Base-by-base conservation (phyloP, 148 eudicot species). In the Rhododendron ferrugineum region DNA sequence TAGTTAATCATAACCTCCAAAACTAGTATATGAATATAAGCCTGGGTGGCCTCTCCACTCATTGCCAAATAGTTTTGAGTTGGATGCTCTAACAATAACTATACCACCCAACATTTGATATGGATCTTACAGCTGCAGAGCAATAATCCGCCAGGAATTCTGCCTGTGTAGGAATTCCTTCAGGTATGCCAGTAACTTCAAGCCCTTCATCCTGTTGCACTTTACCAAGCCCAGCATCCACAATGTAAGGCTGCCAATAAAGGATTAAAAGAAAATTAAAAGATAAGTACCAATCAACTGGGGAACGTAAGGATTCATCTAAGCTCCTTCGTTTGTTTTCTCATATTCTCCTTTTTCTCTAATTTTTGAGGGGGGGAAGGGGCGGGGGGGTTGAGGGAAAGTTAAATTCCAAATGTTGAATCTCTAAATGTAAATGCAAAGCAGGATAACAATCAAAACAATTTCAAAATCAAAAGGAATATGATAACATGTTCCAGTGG, bases 121-220 rank as follows among this genome's bases (percentile, higher is more conserved):
- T 56, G 60, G 81, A 75, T 68, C 96, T 94, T 93, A 97, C 99
- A 88, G 98, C 86, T 72, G 90, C 91, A 81, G 91, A 89, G 87
- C 99, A 95, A 90, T 97, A 97, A 58, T 94, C 95, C 44, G 95
- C 93, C 72, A 97, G 90, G 90, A 90, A 90, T 88, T 95, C 95
- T 46, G 94, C 89, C 90, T 95, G 84, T 46, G 94, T 90, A 86
- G 98, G 99, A 87, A 95, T 85, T 76, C 99, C 99, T 77, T 91
- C 95, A 58, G 98, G 98, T 44, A 92, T 75, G 22, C 95, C 93
- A 86, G 88, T 82, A 84, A 87, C 87, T 90, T 97, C 98, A 84
- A 92, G 82, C 83, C 98, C 98, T 81, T 77, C 89, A 85, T 90
- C 87, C 47, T 92, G 87, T n/a, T 90, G 91, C 47, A 88, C 85